Conservation (phyloP, 1,284 basidiomycete genomes). For the Stygiomarasmius scandens region DNA sequence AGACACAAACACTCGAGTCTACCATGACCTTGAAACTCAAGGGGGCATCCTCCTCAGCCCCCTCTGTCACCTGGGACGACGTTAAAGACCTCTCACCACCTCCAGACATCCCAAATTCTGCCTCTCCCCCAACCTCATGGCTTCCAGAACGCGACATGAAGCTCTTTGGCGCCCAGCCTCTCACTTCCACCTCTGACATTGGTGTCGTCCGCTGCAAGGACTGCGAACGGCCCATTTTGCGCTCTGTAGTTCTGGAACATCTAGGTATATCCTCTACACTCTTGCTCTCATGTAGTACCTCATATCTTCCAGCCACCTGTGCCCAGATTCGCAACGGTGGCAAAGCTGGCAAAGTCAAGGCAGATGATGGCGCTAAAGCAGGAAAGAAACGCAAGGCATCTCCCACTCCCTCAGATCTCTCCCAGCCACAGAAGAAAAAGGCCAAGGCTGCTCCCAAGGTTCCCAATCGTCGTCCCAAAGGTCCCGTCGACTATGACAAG, state of each 20-base stretch:
- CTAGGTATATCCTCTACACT: slow-evolving; percentile 47
- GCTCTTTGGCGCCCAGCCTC: slow-evolving; percentile 78
- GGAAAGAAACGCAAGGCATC: slow-evolving; percentile 79
- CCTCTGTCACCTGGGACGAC: slow-evolving; percentile 63
- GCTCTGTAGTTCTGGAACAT: slow-evolving; percentile 78
- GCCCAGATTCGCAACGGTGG: slow-evolving; percentile 56
- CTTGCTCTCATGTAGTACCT: neutral
- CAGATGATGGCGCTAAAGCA: slow-evolving; percentile 39
- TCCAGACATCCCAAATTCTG: slow-evolving; percentile 36
- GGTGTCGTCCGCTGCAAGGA: slow-evolving; percentile 78
- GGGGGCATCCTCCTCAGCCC: slow-evolving; percentile 24
- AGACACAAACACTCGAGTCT: no score
- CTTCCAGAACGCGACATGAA: slow-evolving; percentile 86
- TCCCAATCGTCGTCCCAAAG: slow-evolving; percentile 77
- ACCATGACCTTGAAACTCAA: slow-evolving; percentile 19
- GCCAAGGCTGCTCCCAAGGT: slow-evolving; percentile 68
- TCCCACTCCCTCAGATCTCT: slow-evolving; percentile 41
- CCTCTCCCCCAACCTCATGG: slow-evolving; percentile 77
- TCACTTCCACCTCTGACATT: slow-evolving; percentile 63
- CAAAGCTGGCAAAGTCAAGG: slow-evolving; percentile 60
- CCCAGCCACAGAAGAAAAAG: slow-evolving; percentile 79
- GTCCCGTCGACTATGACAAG: slow-evolving; percentile 88
- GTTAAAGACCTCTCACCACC: slow-evolving; percentile 39
- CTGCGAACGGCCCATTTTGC: slow-evolving; percentile 76
- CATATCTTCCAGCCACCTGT: slow-evolving; percentile 55